A percentile compares a stretch with the other conserved stretches of the same genome.
Conservation (phyloP, 805 yeast species). For the Candida dendrica region DNA sequence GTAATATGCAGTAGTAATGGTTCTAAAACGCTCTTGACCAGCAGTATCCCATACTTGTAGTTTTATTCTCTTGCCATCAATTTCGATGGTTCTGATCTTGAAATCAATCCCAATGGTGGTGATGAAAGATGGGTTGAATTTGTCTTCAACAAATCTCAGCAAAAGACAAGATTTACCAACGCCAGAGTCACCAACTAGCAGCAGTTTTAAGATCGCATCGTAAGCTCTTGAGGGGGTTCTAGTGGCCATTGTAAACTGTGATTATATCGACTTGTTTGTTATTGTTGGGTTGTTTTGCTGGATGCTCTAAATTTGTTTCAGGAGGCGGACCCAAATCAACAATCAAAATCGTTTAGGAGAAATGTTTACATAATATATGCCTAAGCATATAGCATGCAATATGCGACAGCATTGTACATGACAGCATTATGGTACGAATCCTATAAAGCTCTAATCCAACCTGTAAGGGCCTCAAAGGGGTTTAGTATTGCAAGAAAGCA, state of each 20-base stretch:
- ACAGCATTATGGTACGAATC: too few species aligned
- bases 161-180: conserved; percentile 87
- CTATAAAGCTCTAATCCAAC: too few species aligned
- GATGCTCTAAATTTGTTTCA: too few species aligned
- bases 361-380: too few species aligned
- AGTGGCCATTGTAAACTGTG: conserved; percentile 28
- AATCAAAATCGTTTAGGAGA: too few species aligned
- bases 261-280: neutral
- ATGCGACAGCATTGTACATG: too few species aligned
- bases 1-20: conserved; percentile 88
- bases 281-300: too few species aligned
- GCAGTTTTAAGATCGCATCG: conserved; percentile 85
- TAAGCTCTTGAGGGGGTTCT: conserved; percentile 68
- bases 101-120: conserved; percentile 98
- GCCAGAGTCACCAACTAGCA: conserved; percentile 90
- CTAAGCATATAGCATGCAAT: too few species aligned
- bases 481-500: too few species aligned
- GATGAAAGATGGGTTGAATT: conserved; percentile 92
- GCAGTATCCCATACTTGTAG: conserved; percentile 97
- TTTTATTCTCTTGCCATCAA: conserved; percentile 88
- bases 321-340: too few species aligned
- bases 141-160: conserved; percentile 91
- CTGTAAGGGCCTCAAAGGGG: too few species aligned
- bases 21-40: conserved; percentile 94
- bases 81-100: conserved; percentile 92